These are phyloP conservation scores for Cryptosporidium parvum DNA, from an alignment of 169 alveolate species.

Conservation along the genomic window DNA sequence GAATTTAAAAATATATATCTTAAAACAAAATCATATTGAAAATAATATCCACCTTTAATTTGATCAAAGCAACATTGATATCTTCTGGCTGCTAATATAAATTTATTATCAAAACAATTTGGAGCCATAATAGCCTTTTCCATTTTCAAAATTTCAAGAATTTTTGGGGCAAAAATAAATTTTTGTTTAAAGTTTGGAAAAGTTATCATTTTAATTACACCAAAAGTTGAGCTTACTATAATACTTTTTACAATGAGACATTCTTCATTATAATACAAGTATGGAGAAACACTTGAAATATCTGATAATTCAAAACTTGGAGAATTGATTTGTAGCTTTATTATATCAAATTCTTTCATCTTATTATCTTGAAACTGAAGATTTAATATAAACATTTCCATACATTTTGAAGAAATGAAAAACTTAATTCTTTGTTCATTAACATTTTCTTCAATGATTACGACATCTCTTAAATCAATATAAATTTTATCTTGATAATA, in stretches of 20 bases:
- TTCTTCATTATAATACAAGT: not conserved
- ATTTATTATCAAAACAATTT: not conserved
- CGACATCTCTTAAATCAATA: slow-evolving; percentile 15
- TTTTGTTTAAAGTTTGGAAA: not conserved
- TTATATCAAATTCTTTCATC: not conserved
- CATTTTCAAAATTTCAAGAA: not conserved
- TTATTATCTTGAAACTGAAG: not conserved
- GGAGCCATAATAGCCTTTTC: not conserved
- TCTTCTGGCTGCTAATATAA: slow-evolving; percentile 5
- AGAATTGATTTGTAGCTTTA: not conserved
- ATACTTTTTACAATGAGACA: not conserved
- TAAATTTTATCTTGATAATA: slow-evolving; percentile 5
- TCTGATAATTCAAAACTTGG: slow-evolving; percentile 1
- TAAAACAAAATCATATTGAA: slow-evolving; percentile 9
- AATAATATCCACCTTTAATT: not conserved
- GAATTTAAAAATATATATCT: slow-evolving; percentile 14
- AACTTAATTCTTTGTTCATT: slow-evolving; percentile 5
- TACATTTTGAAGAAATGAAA: slow-evolving; percentile 7
- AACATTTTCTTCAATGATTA: slow-evolving; percentile 5
- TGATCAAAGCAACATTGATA: slow-evolving; percentile 11
- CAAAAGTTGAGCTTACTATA: slow-evolving; percentile 23
- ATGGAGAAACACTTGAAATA: slow-evolving; percentile 16
- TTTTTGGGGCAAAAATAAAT: not conserved
- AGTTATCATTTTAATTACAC: not conserved
- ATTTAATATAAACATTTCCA: not conserved